These are phyloP conservation scores for Lactarius sp. DNA, from an alignment of 768 basidiomycete genomes.

Conservation along the genomic window DNA sequence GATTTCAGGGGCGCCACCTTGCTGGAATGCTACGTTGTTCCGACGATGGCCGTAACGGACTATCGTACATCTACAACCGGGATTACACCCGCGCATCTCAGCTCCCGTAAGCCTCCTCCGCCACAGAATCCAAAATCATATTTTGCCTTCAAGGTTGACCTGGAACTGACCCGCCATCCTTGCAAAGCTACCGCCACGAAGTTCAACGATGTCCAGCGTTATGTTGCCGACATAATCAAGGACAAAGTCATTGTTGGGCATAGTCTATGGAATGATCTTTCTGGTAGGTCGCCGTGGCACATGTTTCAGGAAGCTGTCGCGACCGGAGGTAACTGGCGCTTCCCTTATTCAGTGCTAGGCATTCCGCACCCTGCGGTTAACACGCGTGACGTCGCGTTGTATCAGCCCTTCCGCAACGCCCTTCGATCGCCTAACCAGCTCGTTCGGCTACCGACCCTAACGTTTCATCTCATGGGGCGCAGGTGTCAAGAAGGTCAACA, in stretches of 20 bases:
- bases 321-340: conserved; percentile 17
- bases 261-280: conserved; percentile 74
- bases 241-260: conserved; percentile 74
- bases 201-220: conserved; percentile 62
- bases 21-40: conserved; percentile 61
- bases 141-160: not conserved
- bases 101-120: conserved; percentile 33
- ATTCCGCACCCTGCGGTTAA: conserved; percentile 73
- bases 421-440: conserved; percentile 61
- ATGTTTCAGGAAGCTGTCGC: conserved; percentile 9
- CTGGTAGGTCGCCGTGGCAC: conserved; percentile 43
- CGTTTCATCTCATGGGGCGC: conserved; percentile 79
- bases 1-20: conserved; percentile 46
- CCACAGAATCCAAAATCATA: not conserved
- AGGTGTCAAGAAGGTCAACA: conserved; percentile 67
- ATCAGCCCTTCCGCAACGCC: conserved; percentile 74
- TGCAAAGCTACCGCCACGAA: conserved; percentile 44
- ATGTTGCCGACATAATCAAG: conserved; percentile 59
- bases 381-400: conserved; percentile 78
- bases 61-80: conserved; percentile 66
- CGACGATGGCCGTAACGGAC: conserved; percentile 65
- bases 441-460: conserved; percentile 71
- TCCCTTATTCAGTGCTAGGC: conserved; percentile 53
- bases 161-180: not conserved
- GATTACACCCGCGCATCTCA: conserved; percentile 41